phyloP scores from a whole-genome alignment of 345 rosid genomes.

The Salix udensis region DNA sequence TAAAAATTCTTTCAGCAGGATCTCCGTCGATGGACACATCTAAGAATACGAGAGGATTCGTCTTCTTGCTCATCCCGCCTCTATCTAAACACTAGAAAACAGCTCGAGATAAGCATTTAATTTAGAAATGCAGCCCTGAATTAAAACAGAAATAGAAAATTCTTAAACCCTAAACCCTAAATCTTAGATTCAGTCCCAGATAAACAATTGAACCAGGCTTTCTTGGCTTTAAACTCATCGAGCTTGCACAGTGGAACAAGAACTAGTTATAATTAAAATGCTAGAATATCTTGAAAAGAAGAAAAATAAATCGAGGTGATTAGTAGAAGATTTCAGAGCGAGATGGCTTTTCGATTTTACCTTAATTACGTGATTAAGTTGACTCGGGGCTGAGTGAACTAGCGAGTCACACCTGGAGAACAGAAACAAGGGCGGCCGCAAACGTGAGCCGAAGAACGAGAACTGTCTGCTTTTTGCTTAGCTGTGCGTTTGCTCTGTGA shows the following conservation, averaged over 20 bases:
- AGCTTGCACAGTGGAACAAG: background rate
- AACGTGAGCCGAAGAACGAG: background rate
- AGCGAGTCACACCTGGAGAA: background rate
- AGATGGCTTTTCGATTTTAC: background rate
- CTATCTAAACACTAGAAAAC: background rate
- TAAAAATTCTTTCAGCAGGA: slow-evolving; percentile 58
- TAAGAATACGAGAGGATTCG: slow-evolving; percentile 70
- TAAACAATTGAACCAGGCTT: background rate
- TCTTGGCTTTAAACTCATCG: background rate
- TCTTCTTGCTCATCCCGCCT: slow-evolving; percentile 63
- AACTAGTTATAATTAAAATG: background rate
- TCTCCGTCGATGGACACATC: slow-evolving; percentile 71
- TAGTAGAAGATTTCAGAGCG: background rate
- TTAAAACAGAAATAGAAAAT: slow-evolving; percentile 14
- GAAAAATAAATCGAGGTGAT: background rate
- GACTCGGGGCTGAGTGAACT: background rate
- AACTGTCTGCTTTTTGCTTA: background rate
- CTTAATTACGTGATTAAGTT: background rate
- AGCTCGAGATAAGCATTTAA: slow-evolving; percentile 1
- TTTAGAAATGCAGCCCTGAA: background rate
- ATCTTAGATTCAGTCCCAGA: background rate
- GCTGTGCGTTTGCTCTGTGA: background rate
- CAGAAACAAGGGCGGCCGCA: slow-evolving; percentile 11
- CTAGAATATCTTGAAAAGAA: background rate
- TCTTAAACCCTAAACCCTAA: slow-evolving; percentile 30